Evolutionary conservation across 2,329 filamentous ascomycete genomes (phyloP), one percentile per base, ranked within the genome.

Genomic region (Scortechinia acanthostroma): DNA sequence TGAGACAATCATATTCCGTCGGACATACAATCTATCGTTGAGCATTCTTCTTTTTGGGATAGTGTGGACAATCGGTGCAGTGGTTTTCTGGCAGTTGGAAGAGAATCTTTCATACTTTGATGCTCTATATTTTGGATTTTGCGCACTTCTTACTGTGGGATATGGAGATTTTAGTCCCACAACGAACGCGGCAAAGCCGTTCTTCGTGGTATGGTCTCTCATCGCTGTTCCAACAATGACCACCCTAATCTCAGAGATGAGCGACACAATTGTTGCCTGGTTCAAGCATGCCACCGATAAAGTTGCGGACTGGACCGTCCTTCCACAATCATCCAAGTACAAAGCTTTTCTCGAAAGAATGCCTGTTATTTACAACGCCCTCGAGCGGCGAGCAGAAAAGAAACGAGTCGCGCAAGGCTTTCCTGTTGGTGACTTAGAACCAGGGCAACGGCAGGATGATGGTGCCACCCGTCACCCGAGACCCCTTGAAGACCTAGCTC

Each of bases 211-310:
- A 20, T 88, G 83, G 83, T 80, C 74, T 21, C 61, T 87, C 2
- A 68, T 86, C 30, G 82, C 83, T 2, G 74, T 87, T 1, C 83
- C 83, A 0, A 83, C 79, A 2, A 84, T 86, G 74, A 86, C 83
- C 0, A 80, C 85, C 23, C 66, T 88, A 0, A 70, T 84, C 45
- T 73, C 72, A 4, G 74, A 79, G 51, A 76, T 86, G 65, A 75
- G 77, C 33, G 73, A 81, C 45, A 87, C 83, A 0, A 70, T 87
- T 23, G 75, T 87, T 13, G 64, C 66, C 2, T 70, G 68, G 30
- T 80, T 86, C 60, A 83, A 85, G 52, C 68, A 70, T n/a, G 76
- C 72, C 43, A 82, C 78, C 0, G 74, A 76, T 48, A 64, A 63
- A 2, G 48, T 86, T 2, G 83, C 80, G 0, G 80, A 84, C 51